These are phyloP conservation scores for Blastobotrys ciferrii DNA, from an alignment of 1,139 yeast species.

Conservation along the genomic window DNA sequence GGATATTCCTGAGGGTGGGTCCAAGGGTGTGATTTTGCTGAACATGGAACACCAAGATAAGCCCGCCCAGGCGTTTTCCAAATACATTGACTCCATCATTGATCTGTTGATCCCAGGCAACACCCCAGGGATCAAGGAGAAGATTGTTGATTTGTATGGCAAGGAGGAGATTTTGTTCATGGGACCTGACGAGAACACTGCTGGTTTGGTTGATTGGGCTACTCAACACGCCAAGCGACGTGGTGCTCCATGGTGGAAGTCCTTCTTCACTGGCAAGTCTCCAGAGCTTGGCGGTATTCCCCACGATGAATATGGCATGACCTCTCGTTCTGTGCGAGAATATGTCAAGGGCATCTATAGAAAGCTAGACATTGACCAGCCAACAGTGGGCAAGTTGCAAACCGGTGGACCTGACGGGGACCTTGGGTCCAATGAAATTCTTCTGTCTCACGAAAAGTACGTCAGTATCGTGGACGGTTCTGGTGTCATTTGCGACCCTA, in stretches of 20 bases:
- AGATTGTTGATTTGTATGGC: constrained; percentile 78
- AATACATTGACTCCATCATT: constrained; percentile 86
- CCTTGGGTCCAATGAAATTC: constrained; percentile 91
- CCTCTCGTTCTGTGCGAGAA: constrained; percentile 89
- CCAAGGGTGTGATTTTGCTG: constrained; percentile 91
- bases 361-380: constrained; percentile 60
- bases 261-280: constrained; percentile 94
- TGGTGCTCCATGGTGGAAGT: constrained; percentile 99
- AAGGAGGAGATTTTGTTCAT: constrained; percentile 87
- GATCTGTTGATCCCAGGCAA: constrained; percentile 75
- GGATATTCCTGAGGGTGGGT: constrained; percentile 99
- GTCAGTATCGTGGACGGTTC: constrained; percentile 93
- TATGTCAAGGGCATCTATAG: constrained; percentile 87
- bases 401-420: constrained; percentile 99
- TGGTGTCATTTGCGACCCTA: constrained; percentile 90
- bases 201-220: constrained; percentile 97
- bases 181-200: constrained; percentile 99
- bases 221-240: constrained; percentile 88
- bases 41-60: constrained; percentile 75
- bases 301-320: constrained; percentile 98
- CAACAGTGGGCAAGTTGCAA: constrained; percentile 74
- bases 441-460: constrained; percentile 79
- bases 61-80: constrained; percentile 84
- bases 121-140: constrained; percentile 77
- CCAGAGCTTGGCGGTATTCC: constrained; percentile 96